Conservation (phyloP, 306 rosid genomes). For the Corylus americana region DNA sequence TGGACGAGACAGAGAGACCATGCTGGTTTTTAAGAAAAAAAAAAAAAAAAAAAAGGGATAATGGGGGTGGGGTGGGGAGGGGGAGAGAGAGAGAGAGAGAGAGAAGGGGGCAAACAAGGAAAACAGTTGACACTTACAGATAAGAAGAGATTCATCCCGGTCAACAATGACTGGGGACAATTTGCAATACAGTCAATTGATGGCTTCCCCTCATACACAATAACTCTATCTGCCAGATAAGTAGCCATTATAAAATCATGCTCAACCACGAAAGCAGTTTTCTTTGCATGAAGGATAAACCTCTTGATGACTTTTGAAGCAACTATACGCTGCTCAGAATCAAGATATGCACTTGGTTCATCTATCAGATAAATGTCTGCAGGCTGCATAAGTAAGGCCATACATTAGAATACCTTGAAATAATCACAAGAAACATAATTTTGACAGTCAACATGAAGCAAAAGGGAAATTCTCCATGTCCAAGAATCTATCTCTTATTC, state of each 20-base stretch:
- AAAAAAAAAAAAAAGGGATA: neutral
- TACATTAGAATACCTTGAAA: slow-evolving; percentile 19
- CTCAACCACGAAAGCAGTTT: slow-evolving; percentile 95
- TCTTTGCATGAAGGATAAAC: slow-evolving; percentile 96
- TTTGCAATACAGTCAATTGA: slow-evolving; percentile 88
- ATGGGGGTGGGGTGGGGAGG: neutral
- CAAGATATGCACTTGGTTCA: slow-evolving; percentile 98
- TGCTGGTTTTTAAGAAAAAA: neutral
- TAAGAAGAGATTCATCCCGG: slow-evolving; percentile 97
- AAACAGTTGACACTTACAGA: slow-evolving; percentile 61
- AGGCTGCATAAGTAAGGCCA: slow-evolving; percentile 62
- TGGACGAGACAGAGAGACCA: too few species aligned
- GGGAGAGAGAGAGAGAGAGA: neutral
- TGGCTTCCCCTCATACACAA: slow-evolving; percentile 87
- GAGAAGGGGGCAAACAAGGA: neutral
- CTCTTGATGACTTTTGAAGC: slow-evolving; percentile 98
- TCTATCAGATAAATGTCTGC: slow-evolving; percentile 95
- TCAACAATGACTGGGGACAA: slow-evolving; percentile 87
- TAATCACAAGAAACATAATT: slow-evolving; percentile 3
- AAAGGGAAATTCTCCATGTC: neutral
- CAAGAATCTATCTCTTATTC: neutral
- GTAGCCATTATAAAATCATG: slow-evolving; percentile 99
- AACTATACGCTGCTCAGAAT: slow-evolving; percentile 95
- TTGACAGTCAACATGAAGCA: neutral
- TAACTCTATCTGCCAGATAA: slow-evolving; percentile 94